These are phyloP conservation scores for Prunella vulgaris DNA, from an alignment of 257 asterid genomes.

Conservation along the genomic window DNA sequence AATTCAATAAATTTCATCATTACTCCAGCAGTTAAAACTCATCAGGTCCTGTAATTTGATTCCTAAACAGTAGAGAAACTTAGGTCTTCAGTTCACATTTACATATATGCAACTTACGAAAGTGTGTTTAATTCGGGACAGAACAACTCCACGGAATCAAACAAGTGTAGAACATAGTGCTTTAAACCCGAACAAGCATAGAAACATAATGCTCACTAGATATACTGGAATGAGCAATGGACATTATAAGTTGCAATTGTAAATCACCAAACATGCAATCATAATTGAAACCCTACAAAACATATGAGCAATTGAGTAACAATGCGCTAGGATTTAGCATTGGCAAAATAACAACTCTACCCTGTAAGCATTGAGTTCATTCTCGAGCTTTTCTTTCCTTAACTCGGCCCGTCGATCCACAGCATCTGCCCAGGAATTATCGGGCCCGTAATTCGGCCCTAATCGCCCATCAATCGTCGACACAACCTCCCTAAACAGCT, in stretches of 20 bases:
- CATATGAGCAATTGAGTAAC: background rate
- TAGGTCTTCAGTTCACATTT: too few species aligned
- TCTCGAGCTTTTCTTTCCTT: constrained; percentile 77
- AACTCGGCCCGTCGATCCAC: constrained; percentile 68
- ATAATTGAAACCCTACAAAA: background rate
- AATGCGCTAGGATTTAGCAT: background rate
- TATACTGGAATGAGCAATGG: background rate
- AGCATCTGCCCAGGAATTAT: constrained; percentile 56
- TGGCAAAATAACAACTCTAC: constrained; percentile 24
- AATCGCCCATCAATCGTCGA: constrained; percentile 61
- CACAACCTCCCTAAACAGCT: constrained; percentile 59
- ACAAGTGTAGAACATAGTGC: background rate
- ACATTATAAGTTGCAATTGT: background rate
- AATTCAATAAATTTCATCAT: background rate
- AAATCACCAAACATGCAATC: background rate
- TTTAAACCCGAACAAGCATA: too few species aligned
- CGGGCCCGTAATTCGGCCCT: constrained; percentile 56
- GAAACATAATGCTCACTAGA: background rate
- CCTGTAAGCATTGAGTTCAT: constrained; percentile 76
- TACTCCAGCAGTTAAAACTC: constrained; percentile 1
- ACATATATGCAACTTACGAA: background rate
- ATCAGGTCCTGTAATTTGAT: background rate
- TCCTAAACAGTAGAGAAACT: background rate
- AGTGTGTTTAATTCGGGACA: background rate
- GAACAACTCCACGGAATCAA: background rate